Conservation (phyloP, 768 basidiomycete genomes). For the Tricholoma matsutake region DNA sequence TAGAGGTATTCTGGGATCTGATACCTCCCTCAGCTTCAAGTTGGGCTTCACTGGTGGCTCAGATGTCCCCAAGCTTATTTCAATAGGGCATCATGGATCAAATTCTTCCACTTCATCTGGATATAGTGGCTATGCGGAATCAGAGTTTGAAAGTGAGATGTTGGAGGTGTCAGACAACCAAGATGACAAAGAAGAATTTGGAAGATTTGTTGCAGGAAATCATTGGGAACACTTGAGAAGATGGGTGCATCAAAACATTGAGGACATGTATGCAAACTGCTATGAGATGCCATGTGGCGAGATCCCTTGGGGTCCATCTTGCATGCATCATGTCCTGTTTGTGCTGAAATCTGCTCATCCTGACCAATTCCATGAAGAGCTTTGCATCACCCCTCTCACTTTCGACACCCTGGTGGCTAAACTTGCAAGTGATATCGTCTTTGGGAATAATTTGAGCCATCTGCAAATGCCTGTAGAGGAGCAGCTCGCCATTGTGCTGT, state of each 20-base stretch:
- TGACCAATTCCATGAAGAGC: background rate
- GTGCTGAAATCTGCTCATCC: background rate
- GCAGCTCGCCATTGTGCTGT: slow-evolving; percentile 15
- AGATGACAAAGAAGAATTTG: background rate
- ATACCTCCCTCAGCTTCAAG: background rate
- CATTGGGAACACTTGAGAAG: background rate
- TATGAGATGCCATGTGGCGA: background rate
- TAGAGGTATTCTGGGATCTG: background rate
- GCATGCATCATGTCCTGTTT: background rate
- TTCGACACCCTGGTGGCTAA: slow-evolving; percentile 1
- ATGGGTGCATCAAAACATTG: background rate
- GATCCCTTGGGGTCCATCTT: background rate
- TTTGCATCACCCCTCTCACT: background rate
- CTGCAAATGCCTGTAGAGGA: slow-evolving; percentile 12
- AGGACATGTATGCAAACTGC: background rate
- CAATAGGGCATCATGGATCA: too few species aligned
- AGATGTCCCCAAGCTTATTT: too few species aligned
- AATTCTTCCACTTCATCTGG: background rate
- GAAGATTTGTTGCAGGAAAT: background rate
- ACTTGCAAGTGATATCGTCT: slow-evolving; percentile 7
- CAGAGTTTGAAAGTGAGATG: background rate
- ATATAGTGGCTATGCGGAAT: background rate
- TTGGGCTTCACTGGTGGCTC: background rate
- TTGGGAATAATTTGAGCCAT: slow-evolving; percentile 15
- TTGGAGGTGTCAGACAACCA: background rate